Base-by-base conservation (phyloP, 768 basidiomycete species). In the Termitomyces eurrhizus region DNA sequence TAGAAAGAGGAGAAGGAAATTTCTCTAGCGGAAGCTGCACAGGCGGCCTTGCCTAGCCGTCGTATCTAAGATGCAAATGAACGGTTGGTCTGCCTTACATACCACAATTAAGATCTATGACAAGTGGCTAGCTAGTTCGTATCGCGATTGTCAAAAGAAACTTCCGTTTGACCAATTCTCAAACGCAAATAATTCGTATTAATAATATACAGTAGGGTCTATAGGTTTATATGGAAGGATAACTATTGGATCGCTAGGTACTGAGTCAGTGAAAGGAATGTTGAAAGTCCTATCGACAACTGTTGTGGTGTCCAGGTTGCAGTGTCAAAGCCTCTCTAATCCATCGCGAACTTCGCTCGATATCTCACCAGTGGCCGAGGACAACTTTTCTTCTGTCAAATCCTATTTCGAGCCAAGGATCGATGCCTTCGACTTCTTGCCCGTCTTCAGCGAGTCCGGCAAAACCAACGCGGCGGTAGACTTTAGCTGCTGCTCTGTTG, bases 391-490 rank as follows among this genome's bases (percentile, higher is more conserved):
- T 58, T 26, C 70, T 75, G 62, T 84, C 78, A 58, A 89, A 90
- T 9, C 89, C 89, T 53, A 87, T 72, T 59, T 90, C 89, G 7
- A 85, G 63, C 86, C 86, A 90, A 16, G 57, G 63, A 41, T 78
- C 75, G 33, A 75, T 72, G 9, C 78, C 80, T n/a, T 80, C 75
- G 2, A 77, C 75, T 3, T 68, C 62, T 16, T 67, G 63, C 13
- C 60, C 69, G 32, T 64, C 65, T 9, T 65, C 62, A 16, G 62
- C 70, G 16, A 89, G 74, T 7, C 87, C 89, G 18, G 75, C 70
- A 62, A 92, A 93, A 2, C 90, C 90, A 16, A 91, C 83, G 2
- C 78, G 80, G 50, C 76, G 67, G 67, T 92, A 93, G 3, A 89
- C 83, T 0, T 75, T 79, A 2, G 85, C 85, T 6, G 80, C 83